Evolutionary conservation across 371 early-diverging fungal species (phyloP), one percentile per base, ranked within the genome.

Genomic region (Actinomucor elegans): DNA sequence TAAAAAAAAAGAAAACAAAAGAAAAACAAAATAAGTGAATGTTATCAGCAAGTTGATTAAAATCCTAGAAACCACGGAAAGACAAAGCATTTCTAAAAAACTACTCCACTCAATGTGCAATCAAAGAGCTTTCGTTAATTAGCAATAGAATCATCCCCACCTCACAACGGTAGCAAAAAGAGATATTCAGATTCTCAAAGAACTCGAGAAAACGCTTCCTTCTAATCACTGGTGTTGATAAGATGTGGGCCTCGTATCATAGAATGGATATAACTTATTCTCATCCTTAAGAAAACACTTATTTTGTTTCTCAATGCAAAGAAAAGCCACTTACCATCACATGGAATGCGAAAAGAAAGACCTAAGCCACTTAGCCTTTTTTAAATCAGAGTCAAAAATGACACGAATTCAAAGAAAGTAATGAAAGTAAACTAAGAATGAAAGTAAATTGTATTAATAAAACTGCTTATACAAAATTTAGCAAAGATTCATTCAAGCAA

Each of bases 251-350:
- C 69, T 48, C 69, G 28, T 11, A 69, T 72, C 73, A 72, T 72
- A 68, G 73, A 72, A 72, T 72, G 73, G 73, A 72, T 72, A 58
- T 65, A 72, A 72, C 73, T 72, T 53, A 32, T 36, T 62, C 35
- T 72, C 71, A 71, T 67, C 67, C 59, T 46, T 29, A 28, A 37
- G 23, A 27, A 33, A 37, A 35, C 40, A 40, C 44, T 47, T 47
- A 31, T 52, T 35, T 41, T 47, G 33, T 21, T 40, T 28, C 12
- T 20, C 40, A 11, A 50, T 14, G 4, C 4, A 20, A 26, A 49
- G 32, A 48, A 12, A 55, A 31, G 17, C 23, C 33, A 47, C 40
- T 45, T 56, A 55, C 45, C 49, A 20, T n/a, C 18, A 17, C 24
- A 43, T 10, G 26, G 32, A 50, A 20, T 23, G 12, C 4, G 15